Base-by-base conservation (phyloP, 2,329 filamentous ascomycete species). In the Sphaerulina populicola region DNA sequence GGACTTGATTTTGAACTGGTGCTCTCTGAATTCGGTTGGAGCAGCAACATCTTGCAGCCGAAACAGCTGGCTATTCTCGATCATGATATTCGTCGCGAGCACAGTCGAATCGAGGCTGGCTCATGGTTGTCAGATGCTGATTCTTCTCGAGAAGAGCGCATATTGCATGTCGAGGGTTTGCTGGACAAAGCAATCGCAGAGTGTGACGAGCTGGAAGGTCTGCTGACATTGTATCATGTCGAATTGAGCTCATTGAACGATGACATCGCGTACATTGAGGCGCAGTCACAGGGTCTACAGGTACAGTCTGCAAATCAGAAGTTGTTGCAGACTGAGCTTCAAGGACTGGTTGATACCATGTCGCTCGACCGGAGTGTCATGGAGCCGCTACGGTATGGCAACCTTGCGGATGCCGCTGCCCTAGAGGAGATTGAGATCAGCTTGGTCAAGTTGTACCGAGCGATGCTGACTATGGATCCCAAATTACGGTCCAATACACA, bases 281-380 rank as follows among this genome's bases (percentile, higher is more conserved):
- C 93, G 1, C 93, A 98, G 69, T 90, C 88, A 6, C 91, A 98
- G 71, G 93, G 93, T 74, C 74, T 98, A 42, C 93, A 98, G 64
- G 91, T 98, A 6, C 93, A 97, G 69, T 91, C 91, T 15, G 88
- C 93, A 37, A 98, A 98, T 62, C 93, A 98, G 67, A 95, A 95
- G 68, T 78, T 95, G 27, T 77, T 98, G 42, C 88, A 91, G 68
- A 87, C 84, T 56, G 93, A 98, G 68, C 77, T 98, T 1, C 83
- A 94, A 66, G 86, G 84, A 31, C 75, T 97, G n/a, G 77, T 98
- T 21, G 83, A 90, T 59, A 96, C 88, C 0, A 90, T 94, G 49
- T 90, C 89, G 9, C 94, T 97, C 51, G 89, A 88, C 4, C 74
- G 79, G 0, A 74, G 80, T 37, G 83, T 91, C 56, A 77, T 98